These are phyloP conservation scores for Pelargonium citronellum DNA, from an alignment of 441 rosid genomes.

Conservation along the genomic window DNA sequence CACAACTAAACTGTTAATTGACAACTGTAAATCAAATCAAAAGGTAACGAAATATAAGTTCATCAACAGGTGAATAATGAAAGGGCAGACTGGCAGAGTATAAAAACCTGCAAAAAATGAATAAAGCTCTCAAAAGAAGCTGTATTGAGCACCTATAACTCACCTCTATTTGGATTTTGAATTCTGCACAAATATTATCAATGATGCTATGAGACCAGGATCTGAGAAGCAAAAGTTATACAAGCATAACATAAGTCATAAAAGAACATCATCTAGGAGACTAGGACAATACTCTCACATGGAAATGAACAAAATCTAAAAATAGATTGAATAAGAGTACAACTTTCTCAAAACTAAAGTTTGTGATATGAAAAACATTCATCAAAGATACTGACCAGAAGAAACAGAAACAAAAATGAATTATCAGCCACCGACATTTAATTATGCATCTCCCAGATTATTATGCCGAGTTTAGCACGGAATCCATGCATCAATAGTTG, in stretches of 20 bases:
- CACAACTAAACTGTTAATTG: too few species aligned
- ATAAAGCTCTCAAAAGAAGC: conserved; percentile 14
- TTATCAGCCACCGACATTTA: too few species aligned
- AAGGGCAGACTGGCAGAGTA: too few species aligned
- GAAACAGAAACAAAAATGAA: neutral
- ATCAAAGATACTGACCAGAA: too few species aligned
- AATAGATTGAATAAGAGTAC: neutral
- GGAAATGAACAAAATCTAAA: neutral
- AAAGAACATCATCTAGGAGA: neutral
- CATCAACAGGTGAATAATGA: too few species aligned
- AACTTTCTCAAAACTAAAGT: neutral
- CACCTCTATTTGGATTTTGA: conserved; percentile 66
- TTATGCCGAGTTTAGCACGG: too few species aligned
- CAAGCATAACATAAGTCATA: neutral
- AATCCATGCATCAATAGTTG: too few species aligned
- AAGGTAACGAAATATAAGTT: too few species aligned
- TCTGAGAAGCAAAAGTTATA: conserved; percentile 36
- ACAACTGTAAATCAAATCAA: too few species aligned
- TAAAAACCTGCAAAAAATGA: neutral
- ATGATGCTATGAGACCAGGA: conserved; percentile 61
- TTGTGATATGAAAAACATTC: neutral
- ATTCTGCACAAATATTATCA: conserved; percentile 57
- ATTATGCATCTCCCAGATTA: too few species aligned
- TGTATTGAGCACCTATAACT: conserved; percentile 10
- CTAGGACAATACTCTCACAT: neutral